A percentile compares a stretch with the other conserved stretches of the same genome.
Conservation (phyloP, 2,329 filamentous ascomycete species). For the Sclerotiophoma versabilis region DNA sequence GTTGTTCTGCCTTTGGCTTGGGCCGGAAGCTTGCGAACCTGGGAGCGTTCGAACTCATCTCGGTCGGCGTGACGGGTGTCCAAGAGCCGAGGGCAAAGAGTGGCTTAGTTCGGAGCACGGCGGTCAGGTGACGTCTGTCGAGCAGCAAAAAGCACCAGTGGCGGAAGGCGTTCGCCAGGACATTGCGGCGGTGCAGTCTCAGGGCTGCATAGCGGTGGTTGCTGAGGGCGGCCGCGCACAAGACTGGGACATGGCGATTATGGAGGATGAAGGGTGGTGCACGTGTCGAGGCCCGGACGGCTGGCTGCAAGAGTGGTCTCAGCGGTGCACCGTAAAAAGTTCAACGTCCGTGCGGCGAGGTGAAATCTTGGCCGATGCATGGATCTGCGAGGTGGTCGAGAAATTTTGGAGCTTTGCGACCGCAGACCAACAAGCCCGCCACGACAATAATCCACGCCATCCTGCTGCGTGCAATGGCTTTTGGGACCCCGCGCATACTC, state of each 20-base stretch:
- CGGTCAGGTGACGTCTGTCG: too few species aligned
- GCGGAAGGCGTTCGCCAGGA: background rate
- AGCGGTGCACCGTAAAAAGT: constrained; percentile 9
- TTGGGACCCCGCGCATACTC: constrained; percentile 3
- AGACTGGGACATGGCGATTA: background rate
- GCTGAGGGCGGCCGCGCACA: background rate
- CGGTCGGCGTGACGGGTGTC: background rate
- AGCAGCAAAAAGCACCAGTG: too few species aligned
- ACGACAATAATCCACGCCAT: constrained; percentile 27
- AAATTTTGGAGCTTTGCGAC: constrained; percentile 28
- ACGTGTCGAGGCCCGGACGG: background rate
- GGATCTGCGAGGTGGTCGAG: constrained; percentile 3
- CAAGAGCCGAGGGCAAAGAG: too few species aligned
- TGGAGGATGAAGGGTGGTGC: background rate
- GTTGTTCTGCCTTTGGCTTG: constrained; percentile 43
- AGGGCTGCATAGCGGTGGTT: background rate
- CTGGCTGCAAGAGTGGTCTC: background rate
- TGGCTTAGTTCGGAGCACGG: too few species aligned
- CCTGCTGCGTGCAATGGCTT: constrained; percentile 36
- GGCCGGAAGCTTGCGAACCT: constrained; percentile 79
- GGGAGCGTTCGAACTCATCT: constrained; percentile 60
- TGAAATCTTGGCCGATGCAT: constrained; percentile 7
- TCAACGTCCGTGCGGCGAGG: background rate
- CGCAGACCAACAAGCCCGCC: constrained; percentile 20
- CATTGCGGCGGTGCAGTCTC: background rate